A percentile compares a stretch with the other conserved stretches of the same genome.
Conservation (phyloP, 2,329 filamentous ascomycete species). For the Pseudocercospora musae region DNA sequence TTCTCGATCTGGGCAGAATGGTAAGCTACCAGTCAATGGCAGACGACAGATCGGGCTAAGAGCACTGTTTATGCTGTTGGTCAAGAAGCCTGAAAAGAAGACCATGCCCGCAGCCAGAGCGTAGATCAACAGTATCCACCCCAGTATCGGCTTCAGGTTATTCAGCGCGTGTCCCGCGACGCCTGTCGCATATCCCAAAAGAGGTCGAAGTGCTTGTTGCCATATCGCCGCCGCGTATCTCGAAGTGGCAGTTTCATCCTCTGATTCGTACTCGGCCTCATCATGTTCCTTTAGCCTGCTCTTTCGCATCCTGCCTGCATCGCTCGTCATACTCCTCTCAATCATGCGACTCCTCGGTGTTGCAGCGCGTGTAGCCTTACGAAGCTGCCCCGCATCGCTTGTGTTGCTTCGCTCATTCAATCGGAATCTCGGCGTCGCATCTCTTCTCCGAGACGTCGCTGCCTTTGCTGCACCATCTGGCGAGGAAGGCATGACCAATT, state of each 20-base stretch:
- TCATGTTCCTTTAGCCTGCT: conserved; percentile 21
- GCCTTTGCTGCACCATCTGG: conserved; percentile 24
- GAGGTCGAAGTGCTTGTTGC: conserved; percentile 35
- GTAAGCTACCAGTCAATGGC: conserved; percentile 61
- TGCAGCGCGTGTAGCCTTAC: conserved; percentile 24
- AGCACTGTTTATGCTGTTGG: conserved; percentile 58
- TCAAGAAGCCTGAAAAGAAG: conserved; percentile 60
- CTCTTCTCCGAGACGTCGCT: conserved; percentile 12
- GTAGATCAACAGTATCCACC: conserved; percentile 59
- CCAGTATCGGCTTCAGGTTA: conserved; percentile 63
- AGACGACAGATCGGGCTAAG: conserved; percentile 68
- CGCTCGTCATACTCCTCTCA: conserved; percentile 33
- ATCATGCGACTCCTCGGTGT: conserved; percentile 26
- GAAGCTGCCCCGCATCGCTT: conserved; percentile 29
- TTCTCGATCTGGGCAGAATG: conserved; percentile 54
- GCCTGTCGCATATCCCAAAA: conserved; percentile 51
- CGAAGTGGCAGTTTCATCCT: conserved; percentile 13
- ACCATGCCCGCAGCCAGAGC: conserved; percentile 58
- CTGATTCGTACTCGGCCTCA: conserved; percentile 26
- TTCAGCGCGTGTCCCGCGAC: conserved; percentile 59
- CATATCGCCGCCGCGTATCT: conserved; percentile 29
- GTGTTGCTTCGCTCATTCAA: conserved; percentile 32
- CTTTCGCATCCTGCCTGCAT: conserved; percentile 26
- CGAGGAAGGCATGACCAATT: conserved; percentile 45
- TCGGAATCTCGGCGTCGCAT: conserved; percentile 29